These are phyloP conservation scores for Apiospora marii DNA, from an alignment of 2,329 filamentous ascomycete species.

Conservation along the genomic window DNA sequence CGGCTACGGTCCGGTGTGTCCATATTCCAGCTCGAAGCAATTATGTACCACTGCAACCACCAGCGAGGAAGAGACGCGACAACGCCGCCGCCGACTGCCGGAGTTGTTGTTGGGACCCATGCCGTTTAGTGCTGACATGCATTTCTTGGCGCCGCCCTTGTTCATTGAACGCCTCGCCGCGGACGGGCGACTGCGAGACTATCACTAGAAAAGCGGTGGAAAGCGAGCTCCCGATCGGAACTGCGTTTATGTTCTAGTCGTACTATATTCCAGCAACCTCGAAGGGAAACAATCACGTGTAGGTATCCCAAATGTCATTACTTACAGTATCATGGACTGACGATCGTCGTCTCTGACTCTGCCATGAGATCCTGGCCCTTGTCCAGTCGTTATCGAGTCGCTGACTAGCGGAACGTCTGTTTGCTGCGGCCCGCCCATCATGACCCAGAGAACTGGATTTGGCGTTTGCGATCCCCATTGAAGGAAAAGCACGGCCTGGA, in stretches of 20 bases:
- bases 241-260: background rate
- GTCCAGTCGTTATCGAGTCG: background rate
- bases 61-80: conserved; percentile 4
- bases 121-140: background rate
- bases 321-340: background rate
- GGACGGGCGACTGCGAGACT: background rate
- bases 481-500: background rate
- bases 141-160: background rate
- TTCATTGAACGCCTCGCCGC: background rate
- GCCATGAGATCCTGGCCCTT: background rate
- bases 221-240: background rate
- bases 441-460: conserved; percentile 3
- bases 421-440: conserved; percentile 1
- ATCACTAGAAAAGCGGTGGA: background rate
- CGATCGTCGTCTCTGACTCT: background rate
- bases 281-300: background rate
- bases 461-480: background rate
- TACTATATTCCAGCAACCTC: background rate
- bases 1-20: background rate
- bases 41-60: background rate
- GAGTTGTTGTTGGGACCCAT: background rate
- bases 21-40: background rate
- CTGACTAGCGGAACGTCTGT: conserved; percentile 4
- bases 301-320: background rate
- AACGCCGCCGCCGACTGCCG: conserved; percentile 16